Percentiles rank a stretch among this genome's conserved stretches.
These are phyloP conservation scores for Penicillium canescens DNA, from an alignment of 495 filamentous ascomycete species.

Conservation along the genomic window DNA sequence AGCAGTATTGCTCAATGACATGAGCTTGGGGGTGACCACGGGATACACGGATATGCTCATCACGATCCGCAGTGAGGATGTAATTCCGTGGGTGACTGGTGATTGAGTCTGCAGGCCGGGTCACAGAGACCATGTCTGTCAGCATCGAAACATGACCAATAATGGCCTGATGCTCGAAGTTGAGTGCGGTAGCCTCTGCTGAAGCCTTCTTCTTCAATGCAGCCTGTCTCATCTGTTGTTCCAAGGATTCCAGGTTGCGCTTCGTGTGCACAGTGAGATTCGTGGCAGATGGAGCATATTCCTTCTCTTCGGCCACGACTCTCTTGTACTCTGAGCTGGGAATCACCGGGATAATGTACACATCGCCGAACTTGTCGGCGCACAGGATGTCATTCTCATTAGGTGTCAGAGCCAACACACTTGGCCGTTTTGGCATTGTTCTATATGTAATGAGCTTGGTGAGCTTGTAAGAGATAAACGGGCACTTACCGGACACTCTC, in stretches of 20 bases:
- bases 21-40: conserved; percentile 80
- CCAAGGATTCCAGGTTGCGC: conserved; percentile 72
- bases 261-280: conserved; percentile 79
- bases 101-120: conserved; percentile 24
- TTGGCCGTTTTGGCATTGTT: conserved; percentile 86
- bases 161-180: conserved; percentile 71
- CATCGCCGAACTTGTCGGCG: conserved; percentile 95
- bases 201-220: conserved; percentile 26
- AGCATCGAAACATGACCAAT: conserved; percentile 95
- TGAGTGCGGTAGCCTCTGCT: conserved; percentile 43
- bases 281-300: conserved; percentile 62
- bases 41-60: conserved; percentile 95
- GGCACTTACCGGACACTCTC: conserved; percentile 68
- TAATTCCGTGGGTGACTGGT: conserved; percentile 53
- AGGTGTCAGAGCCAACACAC: conserved; percentile 65
- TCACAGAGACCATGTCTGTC: conserved; percentile 64
- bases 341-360: conserved; percentile 82
- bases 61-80: conserved; percentile 86
- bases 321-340: conserved; percentile 38
- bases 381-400: conserved; percentile 71
- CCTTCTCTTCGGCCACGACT: conserved; percentile 20
- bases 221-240: conserved; percentile 63
- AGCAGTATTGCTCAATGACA: conserved; percentile 84
- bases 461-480: background rate
- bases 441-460: conserved; percentile 42